Evolutionary conservation across 192 early-diverging fungal species (phyloP).

Genomic region (Backusella circina): DNA sequence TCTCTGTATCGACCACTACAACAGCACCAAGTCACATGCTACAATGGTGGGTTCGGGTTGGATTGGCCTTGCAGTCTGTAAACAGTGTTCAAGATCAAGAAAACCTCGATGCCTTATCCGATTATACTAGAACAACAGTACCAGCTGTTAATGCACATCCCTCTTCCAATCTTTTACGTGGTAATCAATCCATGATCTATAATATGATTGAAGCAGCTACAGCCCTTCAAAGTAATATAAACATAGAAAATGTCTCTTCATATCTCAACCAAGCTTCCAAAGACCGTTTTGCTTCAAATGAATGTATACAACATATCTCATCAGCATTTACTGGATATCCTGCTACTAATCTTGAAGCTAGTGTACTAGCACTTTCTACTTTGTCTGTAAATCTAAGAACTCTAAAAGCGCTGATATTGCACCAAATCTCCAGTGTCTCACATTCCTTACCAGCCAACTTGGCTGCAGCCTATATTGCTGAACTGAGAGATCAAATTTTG

Average conservation of each 20-base stretch:
- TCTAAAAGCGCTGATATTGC: not conserved
- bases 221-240: not conserved
- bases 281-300: not conserved
- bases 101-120: not conserved
- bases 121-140: constrained; percentile 6
- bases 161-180: constrained; percentile 2
- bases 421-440: not conserved
- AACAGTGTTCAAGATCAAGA: not conserved
- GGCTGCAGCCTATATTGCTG: constrained; percentile 1
- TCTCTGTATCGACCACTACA: constrained; percentile 6
- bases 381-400: constrained; percentile 1
- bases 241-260: not conserved
- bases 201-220: constrained; percentile 8
- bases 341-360: constrained; percentile 3
- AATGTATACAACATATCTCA: constrained; percentile 11
- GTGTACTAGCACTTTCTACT: constrained; percentile 2
- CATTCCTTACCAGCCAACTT: not conserved
- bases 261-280: not conserved
- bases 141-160: not conserved
- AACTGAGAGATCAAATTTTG: constrained; percentile 9
- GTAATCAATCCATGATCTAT: constrained; percentile 9
- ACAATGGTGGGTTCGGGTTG: constrained; percentile 12
- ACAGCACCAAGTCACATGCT: constrained; percentile 11
- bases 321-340: not conserved
- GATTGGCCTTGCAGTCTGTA: constrained; percentile 3